Conservation (phyloP, 108 stramenopile genomes). For the Cylindrotheca fusiformis region DNA sequence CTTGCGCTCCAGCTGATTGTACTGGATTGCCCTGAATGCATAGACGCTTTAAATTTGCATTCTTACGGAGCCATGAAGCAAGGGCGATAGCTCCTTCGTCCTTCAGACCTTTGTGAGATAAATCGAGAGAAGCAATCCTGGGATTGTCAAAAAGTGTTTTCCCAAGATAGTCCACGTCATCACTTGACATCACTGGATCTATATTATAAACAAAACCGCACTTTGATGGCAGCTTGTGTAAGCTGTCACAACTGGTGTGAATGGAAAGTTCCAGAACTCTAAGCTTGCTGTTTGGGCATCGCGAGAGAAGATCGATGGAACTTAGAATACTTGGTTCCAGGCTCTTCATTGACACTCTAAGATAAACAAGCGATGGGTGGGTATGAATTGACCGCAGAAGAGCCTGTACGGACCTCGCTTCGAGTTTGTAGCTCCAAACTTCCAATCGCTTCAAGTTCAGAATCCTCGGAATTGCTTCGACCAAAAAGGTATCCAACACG, state of each 20-base stretch:
- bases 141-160: not conserved
- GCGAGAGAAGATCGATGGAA: no score
- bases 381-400: no score
- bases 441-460: not conserved
- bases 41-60: not conserved
- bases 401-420: no score
- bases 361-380: no score
- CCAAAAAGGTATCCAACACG: no score
- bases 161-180: constrained; percentile 8
- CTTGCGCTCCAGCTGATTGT: constrained; percentile 2
- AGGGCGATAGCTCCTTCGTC: not conserved
- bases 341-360: no score
- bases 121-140: not conserved
- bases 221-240: not conserved
- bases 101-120: not conserved
- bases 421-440: no score
- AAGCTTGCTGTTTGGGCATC: not conserved
- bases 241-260: not conserved
- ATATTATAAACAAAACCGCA: not conserved
- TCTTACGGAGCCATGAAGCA: not conserved
- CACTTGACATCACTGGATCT: not conserved
- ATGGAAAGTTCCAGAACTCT: not conserved
- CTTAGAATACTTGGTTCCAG: no score
- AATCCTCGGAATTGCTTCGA: not conserved
- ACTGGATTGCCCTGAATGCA: not conserved